A percentile compares a stretch with the other conserved stretches of the same genome.
Conservation (phyloP, 1,284 basidiomycete species). For the Mycena sp. region DNA sequence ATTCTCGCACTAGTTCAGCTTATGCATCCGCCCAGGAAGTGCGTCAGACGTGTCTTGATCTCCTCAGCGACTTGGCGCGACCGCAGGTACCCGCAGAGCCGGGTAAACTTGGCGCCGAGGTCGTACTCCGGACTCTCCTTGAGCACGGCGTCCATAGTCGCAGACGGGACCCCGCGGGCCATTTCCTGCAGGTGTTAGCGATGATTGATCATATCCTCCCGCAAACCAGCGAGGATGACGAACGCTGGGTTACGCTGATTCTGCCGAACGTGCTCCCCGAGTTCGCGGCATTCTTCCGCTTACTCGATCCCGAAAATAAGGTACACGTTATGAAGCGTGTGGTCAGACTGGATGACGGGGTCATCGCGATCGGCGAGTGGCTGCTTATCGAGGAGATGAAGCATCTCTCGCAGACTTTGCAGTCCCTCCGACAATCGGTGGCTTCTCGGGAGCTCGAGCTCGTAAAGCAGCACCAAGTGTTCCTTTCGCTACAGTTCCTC, state of each 20-base stretch:
- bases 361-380: constrained; percentile 75
- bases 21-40: constrained; percentile 46
- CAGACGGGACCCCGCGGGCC: constrained; percentile 63
- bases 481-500: constrained; percentile 52
- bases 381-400: constrained; percentile 69
- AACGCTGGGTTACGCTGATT: constrained; percentile 61
- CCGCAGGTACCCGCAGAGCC: constrained; percentile 46
- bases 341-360: constrained; percentile 63
- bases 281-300: constrained; percentile 61
- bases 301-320: constrained; percentile 64
- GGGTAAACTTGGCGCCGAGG: constrained; percentile 50
- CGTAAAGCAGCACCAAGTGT: constrained; percentile 49
- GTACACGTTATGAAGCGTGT: constrained; percentile 65
- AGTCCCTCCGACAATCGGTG: constrained; percentile 31
- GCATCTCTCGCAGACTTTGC: constrained; percentile 40
- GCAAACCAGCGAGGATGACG: constrained; percentile 33
- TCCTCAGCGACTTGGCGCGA: constrained; percentile 54
- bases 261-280: constrained; percentile 66
- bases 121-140: constrained; percentile 65
- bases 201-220: constrained; percentile 69
- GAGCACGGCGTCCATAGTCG: constrained; percentile 51
- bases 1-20: constrained; percentile 50
- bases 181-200: constrained; percentile 62
- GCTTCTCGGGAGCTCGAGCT: constrained; percentile 15
- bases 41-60: constrained; percentile 59